Percentiles rank a stretch among this genome's conserved stretches.
These are phyloP conservation scores for Phytophthora kernoviae DNA, from an alignment of 352 stramenopile genomes.

Conservation along the genomic window DNA sequence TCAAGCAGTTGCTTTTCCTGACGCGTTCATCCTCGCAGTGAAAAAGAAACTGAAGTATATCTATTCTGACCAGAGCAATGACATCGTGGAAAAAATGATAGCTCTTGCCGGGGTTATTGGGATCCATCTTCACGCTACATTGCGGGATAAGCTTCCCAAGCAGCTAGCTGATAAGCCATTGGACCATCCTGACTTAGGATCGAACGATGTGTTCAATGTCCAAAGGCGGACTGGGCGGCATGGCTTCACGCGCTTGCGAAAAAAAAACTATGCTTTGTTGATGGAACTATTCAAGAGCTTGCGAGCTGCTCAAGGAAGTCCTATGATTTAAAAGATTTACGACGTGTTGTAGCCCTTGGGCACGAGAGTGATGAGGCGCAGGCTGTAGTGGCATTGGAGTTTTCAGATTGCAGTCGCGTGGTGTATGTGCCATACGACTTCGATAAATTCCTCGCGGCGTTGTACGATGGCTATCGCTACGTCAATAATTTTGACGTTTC, in stretches of 20 bases:
- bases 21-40: slow-evolving; percentile 63
- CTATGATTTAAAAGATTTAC: slow-evolving; percentile 62
- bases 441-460: slow-evolving; percentile 59
- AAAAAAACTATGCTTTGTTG: slow-evolving; percentile 72
- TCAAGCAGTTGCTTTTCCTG: slow-evolving; percentile 45
- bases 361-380: slow-evolving; percentile 34
- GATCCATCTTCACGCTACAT: slow-evolving; percentile 46
- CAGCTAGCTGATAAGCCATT: slow-evolving; percentile 40
- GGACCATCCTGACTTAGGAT: slow-evolving; percentile 45
- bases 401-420: slow-evolving; percentile 60
- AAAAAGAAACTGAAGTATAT: slow-evolving; percentile 77
- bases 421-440: slow-evolving; percentile 65
- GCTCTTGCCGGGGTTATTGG: slow-evolving; percentile 70
- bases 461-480: slow-evolving; percentile 77
- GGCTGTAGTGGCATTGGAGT: slow-evolving; percentile 67
- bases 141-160: slow-evolving; percentile 57
- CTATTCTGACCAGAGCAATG: slow-evolving; percentile 63
- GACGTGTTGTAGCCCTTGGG: slow-evolving; percentile 52
- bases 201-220: slow-evolving; percentile 55
- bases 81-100: slow-evolving; percentile 71
- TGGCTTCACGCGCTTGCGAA: slow-evolving; percentile 59
- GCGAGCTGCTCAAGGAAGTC: slow-evolving; percentile 51
- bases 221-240: slow-evolving; percentile 60
- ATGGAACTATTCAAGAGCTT: slow-evolving; percentile 57
- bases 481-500: slow-evolving; percentile 69